These are phyloP conservation scores for Tulasnella sp. DNA, from an alignment of 768 basidiomycete genomes.

Conservation along the genomic window DNA sequence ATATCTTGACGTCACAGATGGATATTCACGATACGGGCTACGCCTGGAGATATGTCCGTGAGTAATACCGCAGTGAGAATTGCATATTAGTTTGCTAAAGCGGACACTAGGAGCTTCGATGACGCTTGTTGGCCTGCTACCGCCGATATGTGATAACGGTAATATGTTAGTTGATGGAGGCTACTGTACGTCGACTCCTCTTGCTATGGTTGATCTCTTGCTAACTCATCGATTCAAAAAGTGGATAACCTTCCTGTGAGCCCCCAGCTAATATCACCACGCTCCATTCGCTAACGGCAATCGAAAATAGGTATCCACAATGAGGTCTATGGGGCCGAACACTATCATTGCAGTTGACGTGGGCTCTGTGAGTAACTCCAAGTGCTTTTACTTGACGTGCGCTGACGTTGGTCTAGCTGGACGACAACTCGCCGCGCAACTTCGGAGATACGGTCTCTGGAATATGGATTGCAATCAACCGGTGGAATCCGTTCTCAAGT, in stretches of 20 bases:
- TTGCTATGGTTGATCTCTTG: constrained; percentile 2
- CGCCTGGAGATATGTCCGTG: constrained; percentile 92
- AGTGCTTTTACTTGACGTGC: neutral
- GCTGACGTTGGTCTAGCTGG: constrained; percentile 52
- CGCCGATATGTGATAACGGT: constrained; percentile 92
- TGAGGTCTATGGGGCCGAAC: constrained; percentile 87
- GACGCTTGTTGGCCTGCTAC: constrained; percentile 92
- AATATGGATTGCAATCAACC: constrained; percentile 90
- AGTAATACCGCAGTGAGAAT: constrained; percentile 31
- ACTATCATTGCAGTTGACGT: constrained; percentile 92
- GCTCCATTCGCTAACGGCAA: neutral
- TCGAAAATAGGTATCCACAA: constrained; percentile 70
- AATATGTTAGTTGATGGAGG: constrained; percentile 88
- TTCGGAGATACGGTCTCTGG: constrained; percentile 95
- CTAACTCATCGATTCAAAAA: constrained; percentile 37
- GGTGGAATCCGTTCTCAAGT: constrained; percentile 87
- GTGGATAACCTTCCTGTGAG: constrained; percentile 86
- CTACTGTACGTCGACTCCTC: constrained; percentile 57
- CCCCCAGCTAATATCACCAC: constrained; percentile 14
- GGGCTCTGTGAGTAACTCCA: constrained; percentile 57
- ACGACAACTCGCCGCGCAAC: constrained; percentile 91
- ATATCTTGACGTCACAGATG: constrained; percentile 94
- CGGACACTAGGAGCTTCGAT: constrained; percentile 76
- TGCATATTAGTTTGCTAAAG: neutral
- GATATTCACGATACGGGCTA: constrained; percentile 98